Evolutionary conservation across 495 filamentous ascomycete genomes (phyloP), one percentile per base, ranked within the genome.

Genomic region (Hypoxylon perforatum): DNA sequence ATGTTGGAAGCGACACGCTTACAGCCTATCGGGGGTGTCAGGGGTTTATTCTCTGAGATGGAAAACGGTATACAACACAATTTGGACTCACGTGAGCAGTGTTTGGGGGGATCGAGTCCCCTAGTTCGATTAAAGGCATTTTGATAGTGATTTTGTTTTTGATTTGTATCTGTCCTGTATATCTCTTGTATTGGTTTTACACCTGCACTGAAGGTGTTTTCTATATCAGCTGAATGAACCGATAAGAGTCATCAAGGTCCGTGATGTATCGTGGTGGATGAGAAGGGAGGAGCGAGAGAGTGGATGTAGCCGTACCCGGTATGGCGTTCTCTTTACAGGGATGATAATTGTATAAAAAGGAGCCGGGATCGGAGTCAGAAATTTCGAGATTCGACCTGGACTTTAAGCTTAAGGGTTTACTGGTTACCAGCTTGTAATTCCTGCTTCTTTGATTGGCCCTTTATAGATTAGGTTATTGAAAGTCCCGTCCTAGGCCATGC

Each of bases 1-100:
- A 99, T 81, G 94, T 95, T 44, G 95, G 95, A 30, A 99, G 82
- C 2, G 96, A 98, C 18, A 97, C 93, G 74, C 94, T 97, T 61
- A 98, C 92, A 47, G 95, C 96, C 94, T 98, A 50, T 14, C 1
- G 38, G 39, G 30, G 1, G 61, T 28, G 52, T 63, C 19, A 75
- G 61, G 60, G 53, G 49, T 65, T 9, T 22, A 9, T 15, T 36
- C 17, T 57, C 52, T 36, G 55, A 67, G 14, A 35, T 45, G 3
- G n/a, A 36, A 10, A 47, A 48, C 22, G 25, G 22, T n/a, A n/a
- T n/a, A n/a, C n/a, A n/a, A n/a, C n/a, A n/a, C n/a, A n/a, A n/a
- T n/a, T n/a, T n/a, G 59, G 41, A 74, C 85, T 78, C 75, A 89
- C 86, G 74, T 89, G 86, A 25, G 82, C 81, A 51, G 86, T 88